Evolutionary conservation across 2,329 filamentous ascomycete species (phyloP).

Genomic region (Aureobasidium melanogenum): DNA sequence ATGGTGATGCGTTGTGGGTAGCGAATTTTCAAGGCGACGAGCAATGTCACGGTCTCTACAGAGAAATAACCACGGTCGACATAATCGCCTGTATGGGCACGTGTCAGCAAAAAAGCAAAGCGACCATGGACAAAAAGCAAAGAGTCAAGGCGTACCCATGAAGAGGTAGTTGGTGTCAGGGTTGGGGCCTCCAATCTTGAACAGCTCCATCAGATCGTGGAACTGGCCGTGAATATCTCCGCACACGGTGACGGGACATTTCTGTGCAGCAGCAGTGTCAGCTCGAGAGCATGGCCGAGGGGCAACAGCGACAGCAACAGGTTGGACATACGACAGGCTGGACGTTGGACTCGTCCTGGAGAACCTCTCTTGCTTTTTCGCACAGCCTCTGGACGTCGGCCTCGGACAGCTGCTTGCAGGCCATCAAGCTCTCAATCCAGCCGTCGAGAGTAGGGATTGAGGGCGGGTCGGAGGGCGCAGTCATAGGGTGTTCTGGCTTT

Average conservation of each 20-base stretch:
- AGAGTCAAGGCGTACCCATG: conserved; percentile 63
- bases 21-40: conserved; percentile 94
- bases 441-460: conserved; percentile 89
- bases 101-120: conserved; percentile 18
- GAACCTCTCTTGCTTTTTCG: conserved; percentile 94
- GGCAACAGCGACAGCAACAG: neutral
- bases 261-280: conserved; percentile 32
- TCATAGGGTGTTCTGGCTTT: conserved; percentile 65
- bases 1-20: conserved; percentile 65
- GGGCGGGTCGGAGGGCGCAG: conserved; percentile 67
- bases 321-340: conserved; percentile 79
- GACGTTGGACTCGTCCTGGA: conserved; percentile 97
- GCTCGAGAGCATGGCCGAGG: neutral
- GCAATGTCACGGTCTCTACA: conserved; percentile 92
- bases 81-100: conserved; percentile 64
- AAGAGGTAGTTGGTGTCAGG: conserved; percentile 99
- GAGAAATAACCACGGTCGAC: conserved; percentile 99
- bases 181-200: conserved; percentile 96
- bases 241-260: conserved; percentile 98
- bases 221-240: conserved; percentile 99
- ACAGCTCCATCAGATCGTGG: conserved; percentile 98
- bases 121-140: neutral
- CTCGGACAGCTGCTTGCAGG: conserved; percentile 95
- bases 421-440: conserved; percentile 98
- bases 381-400: conserved; percentile 91